phyloP scores from a whole-genome alignment of 352 stramenopile species.

The Pythium rhizo-oryzae region DNA sequence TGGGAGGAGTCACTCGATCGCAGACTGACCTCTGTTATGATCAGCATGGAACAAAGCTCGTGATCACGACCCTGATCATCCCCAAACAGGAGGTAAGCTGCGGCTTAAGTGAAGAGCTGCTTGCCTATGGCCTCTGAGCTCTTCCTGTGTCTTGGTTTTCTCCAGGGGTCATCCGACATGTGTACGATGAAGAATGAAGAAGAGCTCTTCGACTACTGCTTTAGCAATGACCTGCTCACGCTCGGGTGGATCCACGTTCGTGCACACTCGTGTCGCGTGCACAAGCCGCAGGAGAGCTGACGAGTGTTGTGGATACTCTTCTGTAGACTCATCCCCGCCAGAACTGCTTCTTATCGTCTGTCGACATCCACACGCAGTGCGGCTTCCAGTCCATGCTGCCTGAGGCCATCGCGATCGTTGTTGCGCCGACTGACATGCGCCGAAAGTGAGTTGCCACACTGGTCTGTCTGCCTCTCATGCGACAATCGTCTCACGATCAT shows the following conservation, averaged over 20 bases:
- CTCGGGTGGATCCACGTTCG: constrained; percentile 93
- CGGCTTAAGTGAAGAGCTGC: too few relatives aligned
- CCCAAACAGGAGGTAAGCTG: constrained; percentile 77
- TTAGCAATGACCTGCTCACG: constrained; percentile 83
- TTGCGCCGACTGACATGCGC: constrained; percentile 69
- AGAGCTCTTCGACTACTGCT: constrained; percentile 89
- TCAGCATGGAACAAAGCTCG: constrained; percentile 55
- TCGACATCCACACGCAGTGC: constrained; percentile 91
- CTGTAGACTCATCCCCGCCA: constrained; percentile 84
- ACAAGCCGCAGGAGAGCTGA: too few relatives aligned
- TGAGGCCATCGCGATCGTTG: constrained; percentile 89
- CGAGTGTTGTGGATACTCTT: neutral
- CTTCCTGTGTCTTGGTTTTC: neutral
- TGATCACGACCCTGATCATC: constrained; percentile 87
- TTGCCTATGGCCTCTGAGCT: neutral
- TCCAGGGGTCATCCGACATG: constrained; percentile 84
- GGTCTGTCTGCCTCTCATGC: constrained; percentile 49
- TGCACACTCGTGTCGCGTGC: too few relatives aligned
- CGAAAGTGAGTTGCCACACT: constrained; percentile 52
- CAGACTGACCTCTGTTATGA: neutral
- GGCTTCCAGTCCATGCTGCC: constrained; percentile 90
- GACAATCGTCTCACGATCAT: too few relatives aligned
- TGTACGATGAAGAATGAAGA: constrained; percentile 88
- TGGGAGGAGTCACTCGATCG: too few relatives aligned
- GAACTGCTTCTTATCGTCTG: constrained; percentile 88